Evolutionary conservation across 495 filamentous ascomycete genomes (phyloP), one percentile per base, ranked within the genome.

Genomic region (Aspergillus nidulans): DNA sequence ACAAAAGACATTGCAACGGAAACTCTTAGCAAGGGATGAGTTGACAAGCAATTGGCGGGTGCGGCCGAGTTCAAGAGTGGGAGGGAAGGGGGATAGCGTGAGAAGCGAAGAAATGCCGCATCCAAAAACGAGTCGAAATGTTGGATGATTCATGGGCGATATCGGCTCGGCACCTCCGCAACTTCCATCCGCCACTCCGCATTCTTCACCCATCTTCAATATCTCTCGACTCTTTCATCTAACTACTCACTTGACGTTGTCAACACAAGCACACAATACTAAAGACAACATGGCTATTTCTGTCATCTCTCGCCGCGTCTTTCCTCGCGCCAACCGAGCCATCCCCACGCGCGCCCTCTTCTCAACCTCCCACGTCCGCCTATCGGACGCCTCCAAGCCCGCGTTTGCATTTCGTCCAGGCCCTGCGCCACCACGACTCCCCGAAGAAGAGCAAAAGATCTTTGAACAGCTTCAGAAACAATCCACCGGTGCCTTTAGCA

Each of bases 361-460:
- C 46, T 75, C 75, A 45, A 70, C 63, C 40, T 55, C 64, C 19
- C 40, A 45, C 30, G 61, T 64, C 55, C 65, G 66, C 65, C 63
- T 57, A 42, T 32, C 62, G 50, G 58, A 45, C 43, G 61, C 69
- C 49, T 55, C 65, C 59, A 65, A 65, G 23, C 60, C 67, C n/a
- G 49, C 69, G 30, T 70, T 77, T 26, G 57, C 68, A 41, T 75
- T 80, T 55, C 59, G 60, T 24, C 66, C 72, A 10, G 73, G 76
- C 8, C 91, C 92, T 16, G 73, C 92, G 5, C 92, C 92, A 7
- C 91, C 88, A 0, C 86, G 88, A 13, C 87, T 97, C 4, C 88
- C 92, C 4, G 83, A 89, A 56, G 84, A 88, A 70, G 87, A 96
- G 62, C 92, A 97, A 75, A 89, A 90, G 67, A 85, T 96, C 49